Evolutionary conservation across 495 filamentous ascomycete genomes (phyloP), one percentile per base, ranked within the genome.

Genomic region (Aspergillus olivimuriae): DNA sequence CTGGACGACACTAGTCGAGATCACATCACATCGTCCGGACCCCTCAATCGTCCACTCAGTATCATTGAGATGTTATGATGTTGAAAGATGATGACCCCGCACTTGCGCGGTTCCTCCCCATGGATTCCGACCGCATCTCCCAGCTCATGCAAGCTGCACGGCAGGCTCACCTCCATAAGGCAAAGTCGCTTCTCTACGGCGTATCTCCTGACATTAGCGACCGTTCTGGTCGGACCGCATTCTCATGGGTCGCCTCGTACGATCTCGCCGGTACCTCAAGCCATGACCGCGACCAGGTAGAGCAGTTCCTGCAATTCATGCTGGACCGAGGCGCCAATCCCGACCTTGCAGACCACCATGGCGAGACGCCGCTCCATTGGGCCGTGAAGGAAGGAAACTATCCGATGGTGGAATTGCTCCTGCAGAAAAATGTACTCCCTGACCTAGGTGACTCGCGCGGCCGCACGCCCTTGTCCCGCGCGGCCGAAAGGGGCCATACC

Each of bases 161-260:
- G 33, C 36, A 33, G 10, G 47, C 36, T 7, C 30, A 45, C 16
- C 10, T 45, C 36, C 19, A 32, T 17, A 23, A 35, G 12, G 37
- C 34, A 12, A 23, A 39, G 35, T 15, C 23, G 23, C 31, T 50
- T 3, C 41, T 50, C 12, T 41, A 41, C 18, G 42, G 36, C 4
- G 52, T 51, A 2, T 47, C 65, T 6, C 31, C 56, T 1, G 32
- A 63, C 23, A 28, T 42, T 0, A 43, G 22, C 18, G 63, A 69
- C 51, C 30, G 41, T 9, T 43, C 32, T 10, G 58, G 61, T 17
- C 48, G 51, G 20, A 61, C 60, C n/a, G 53, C 62, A 31, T 47
- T 66, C 7, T 49, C 31, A 12, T 57, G 50, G 51, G 58, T 60
- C 19, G 47, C 56, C 1, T 50, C 47, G 11, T 45, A 37, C 23